Evolutionary conservation across 176 grass and related monocot species (phyloP).

Genomic region (Chloris gayana): DNA sequence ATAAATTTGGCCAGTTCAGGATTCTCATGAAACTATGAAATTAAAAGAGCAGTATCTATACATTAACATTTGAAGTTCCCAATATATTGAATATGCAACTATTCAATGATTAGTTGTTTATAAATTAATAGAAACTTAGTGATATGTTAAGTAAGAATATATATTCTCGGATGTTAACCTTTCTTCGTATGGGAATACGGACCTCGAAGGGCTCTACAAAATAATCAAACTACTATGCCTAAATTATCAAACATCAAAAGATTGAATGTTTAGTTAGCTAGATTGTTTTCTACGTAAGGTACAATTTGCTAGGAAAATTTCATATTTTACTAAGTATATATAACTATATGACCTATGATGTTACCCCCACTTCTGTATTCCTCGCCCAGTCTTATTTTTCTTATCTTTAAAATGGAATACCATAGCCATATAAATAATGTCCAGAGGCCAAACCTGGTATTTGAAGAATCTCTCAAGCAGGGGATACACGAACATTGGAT

Average conservation of each 20-base stretch:
- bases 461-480: constrained; percentile 86
- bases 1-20: not conserved
- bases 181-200: not conserved
- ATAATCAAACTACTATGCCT: not conserved
- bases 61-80: no score
- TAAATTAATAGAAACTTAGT: not conserved
- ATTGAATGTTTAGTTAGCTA: not conserved
- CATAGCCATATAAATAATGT: not conserved
- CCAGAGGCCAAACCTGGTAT: constrained; percentile 54
- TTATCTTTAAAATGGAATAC: not conserved
- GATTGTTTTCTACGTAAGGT: not conserved
- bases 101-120: no score
- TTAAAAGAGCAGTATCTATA: no score
- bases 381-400: not conserved
- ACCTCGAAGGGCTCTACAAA: not conserved
- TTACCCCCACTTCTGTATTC: not conserved
- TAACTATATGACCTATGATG: not conserved
- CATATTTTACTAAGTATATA: not conserved
- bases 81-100: no score
- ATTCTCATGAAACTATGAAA: no score
- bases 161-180: not conserved
- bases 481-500: constrained; percentile 64
- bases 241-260: not conserved
- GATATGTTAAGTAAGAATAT: not conserved
- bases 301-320: not conserved